Conservation (phyloP, 352 stramenopile species). For the Phytopythium montanum region DNA sequence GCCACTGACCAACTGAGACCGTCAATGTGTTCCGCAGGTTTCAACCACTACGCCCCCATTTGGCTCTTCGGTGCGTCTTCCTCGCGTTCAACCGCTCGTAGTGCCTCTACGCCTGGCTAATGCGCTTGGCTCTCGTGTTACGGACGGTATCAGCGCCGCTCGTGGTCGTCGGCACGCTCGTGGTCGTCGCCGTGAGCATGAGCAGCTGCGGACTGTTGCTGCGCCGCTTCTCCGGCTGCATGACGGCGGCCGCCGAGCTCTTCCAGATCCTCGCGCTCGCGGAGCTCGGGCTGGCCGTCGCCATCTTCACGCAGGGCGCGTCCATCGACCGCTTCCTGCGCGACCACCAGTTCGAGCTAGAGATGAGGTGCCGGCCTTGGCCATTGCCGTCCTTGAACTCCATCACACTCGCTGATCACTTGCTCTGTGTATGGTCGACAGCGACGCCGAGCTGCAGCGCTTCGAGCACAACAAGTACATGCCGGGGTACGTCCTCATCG, state of each 20-base stretch:
- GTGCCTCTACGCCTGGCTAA: neutral
- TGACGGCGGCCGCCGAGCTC: constrained; percentile 53
- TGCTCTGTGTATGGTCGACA: constrained; percentile 2
- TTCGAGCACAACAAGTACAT: constrained; percentile 74
- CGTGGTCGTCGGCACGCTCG: constrained; percentile 41
- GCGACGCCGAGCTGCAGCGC: constrained; percentile 39
- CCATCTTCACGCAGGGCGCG: constrained; percentile 70
- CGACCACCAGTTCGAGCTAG: constrained; percentile 59
- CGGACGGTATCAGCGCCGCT: constrained; percentile 32
- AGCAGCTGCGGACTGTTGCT: constrained; percentile 61
- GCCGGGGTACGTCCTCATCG: constrained; percentile 64
- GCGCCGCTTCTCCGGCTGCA: constrained; percentile 36
- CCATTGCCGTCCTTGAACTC: neutral
- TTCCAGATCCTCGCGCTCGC: constrained; percentile 59
- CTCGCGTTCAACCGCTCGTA: neutral
- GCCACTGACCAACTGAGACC: neutral
- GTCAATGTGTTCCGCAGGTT: constrained; percentile 15
- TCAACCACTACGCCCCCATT: constrained; percentile 59
- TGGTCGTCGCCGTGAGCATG: constrained; percentile 52
- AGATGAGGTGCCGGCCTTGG: constrained; percentile 38
- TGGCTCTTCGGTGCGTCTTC: constrained; percentile 61
- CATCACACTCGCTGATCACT: neutral
- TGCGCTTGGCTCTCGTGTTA: neutral
- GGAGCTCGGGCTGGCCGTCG: constrained; percentile 66
- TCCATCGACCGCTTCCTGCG: constrained; percentile 66